Conservation (phyloP, 768 basidiomycete genomes). For the Suillus discolor region DNA sequence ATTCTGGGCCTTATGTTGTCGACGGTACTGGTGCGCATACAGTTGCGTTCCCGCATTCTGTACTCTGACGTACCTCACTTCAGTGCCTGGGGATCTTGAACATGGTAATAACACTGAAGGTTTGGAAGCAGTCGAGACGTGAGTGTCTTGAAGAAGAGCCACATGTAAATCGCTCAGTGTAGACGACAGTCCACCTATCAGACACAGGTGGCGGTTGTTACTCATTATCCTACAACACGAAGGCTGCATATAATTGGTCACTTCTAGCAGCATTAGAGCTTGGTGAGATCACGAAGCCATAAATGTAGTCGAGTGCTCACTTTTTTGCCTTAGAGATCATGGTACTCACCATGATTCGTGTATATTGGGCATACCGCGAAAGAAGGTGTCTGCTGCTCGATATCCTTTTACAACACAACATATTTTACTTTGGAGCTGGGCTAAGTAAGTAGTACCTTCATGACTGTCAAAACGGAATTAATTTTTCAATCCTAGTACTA, state of each 20-base stretch:
- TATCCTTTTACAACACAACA: neutral
- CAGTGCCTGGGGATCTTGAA: neutral
- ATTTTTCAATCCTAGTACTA: neutral
- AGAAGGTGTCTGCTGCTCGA: neutral
- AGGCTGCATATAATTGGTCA: neutral
- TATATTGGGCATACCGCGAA: neutral
- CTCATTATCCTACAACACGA: neutral
- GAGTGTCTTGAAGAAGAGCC: neutral
- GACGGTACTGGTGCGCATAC: neutral
- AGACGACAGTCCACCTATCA: neutral
- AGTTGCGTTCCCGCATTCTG: neutral
- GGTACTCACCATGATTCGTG: slow-evolving; percentile 1
- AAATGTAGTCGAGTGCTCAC: neutral
- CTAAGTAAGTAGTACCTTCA: neutral
- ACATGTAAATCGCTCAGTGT: neutral
- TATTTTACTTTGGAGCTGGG: neutral
- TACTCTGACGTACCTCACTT: neutral
- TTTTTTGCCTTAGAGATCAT: slow-evolving; percentile 1
- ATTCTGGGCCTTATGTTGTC: neutral
- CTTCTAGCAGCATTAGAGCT: neutral
- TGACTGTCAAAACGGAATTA: neutral
- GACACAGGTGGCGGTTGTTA: neutral
- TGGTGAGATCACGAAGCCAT: neutral
- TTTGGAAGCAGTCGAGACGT: neutral
- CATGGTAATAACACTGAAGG: neutral